These are phyloP conservation scores for Solanum chaucha DNA, from an alignment of 257 asterid species.

Conservation along the genomic window DNA sequence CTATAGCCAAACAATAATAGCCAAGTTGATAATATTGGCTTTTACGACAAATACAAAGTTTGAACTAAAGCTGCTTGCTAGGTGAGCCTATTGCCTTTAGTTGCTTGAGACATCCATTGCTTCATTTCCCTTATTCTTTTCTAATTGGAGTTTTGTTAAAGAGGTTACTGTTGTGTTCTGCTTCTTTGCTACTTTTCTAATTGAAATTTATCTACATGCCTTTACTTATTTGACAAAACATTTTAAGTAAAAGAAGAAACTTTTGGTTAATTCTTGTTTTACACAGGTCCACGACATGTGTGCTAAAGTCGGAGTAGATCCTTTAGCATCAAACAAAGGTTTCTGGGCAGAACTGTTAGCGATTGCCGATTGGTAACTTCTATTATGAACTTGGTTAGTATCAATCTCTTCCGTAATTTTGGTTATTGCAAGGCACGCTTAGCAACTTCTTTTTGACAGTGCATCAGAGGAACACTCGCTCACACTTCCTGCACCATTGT, in stretches of 20 bases:
- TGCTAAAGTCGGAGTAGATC: conserved; percentile 96
- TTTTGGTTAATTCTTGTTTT: neutral
- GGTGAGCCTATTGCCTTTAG: neutral
- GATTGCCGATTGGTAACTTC: conserved; percentile 72
- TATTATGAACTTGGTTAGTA: conserved; percentile 92
- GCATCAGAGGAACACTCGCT: conserved; percentile 19
- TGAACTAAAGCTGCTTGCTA: neutral
- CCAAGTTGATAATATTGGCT: too few species aligned
- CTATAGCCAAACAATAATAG: too few species aligned
- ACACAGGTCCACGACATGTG: conserved; percentile 98
- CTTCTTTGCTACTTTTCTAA: neutral
- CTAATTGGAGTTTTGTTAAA: neutral
- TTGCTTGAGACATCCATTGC: neutral
- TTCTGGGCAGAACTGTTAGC: conserved; percentile 80
- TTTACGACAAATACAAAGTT: neutral
- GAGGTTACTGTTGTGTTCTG: too few species aligned
- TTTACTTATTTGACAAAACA: neutral
- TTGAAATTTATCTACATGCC: neutral
- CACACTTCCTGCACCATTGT: conserved; percentile 24
- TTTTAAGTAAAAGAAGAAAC: neutral
- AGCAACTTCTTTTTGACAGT: neutral
- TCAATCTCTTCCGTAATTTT: neutral
- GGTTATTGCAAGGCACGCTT: neutral
- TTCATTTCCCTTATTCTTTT: neutral
- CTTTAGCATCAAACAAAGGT: conserved; percentile 89